phyloP scores from a whole-genome alignment of 73 alveolate species.

The Symbiodinium pilosum region DNA sequence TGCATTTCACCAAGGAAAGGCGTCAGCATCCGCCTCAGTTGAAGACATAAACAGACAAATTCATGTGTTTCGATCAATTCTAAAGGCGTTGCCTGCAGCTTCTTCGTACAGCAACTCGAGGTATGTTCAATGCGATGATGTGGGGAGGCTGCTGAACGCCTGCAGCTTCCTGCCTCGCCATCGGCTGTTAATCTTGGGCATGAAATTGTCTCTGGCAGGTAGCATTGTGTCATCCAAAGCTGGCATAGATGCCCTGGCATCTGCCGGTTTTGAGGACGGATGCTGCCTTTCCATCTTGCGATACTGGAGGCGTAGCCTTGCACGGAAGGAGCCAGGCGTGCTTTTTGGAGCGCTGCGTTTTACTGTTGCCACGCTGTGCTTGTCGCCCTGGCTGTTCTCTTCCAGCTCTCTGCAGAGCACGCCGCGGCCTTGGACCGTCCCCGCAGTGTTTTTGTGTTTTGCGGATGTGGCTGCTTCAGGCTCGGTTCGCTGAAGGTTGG shows the following conservation, averaged over 20 bases:
- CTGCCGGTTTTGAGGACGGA: constrained; percentile 61
- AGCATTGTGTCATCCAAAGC: constrained; percentile 95
- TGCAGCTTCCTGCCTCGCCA: too few relatives aligned
- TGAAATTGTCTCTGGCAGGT: neutral
- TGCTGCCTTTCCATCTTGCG: neutral
- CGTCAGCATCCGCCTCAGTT: neutral
- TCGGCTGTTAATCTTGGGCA: too few relatives aligned
- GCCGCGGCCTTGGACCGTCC: neutral
- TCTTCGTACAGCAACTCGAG: neutral
- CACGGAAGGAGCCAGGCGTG: constrained; percentile 59
- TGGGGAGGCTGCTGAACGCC: constrained; percentile 56
- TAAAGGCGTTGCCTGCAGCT: too few relatives aligned
- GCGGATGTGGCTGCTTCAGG: too few relatives aligned
- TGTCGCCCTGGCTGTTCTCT: constrained; percentile 86
- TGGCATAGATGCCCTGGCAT: constrained; percentile 84
- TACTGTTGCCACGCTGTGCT: constrained; percentile 72
- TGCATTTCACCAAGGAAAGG: neutral
- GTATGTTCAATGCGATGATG: constrained; percentile 94
- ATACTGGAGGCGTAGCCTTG: neutral
- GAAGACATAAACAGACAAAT: neutral
- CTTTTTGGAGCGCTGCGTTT: constrained; percentile 86
- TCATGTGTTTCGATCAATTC: neutral
- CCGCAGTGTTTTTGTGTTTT: too few relatives aligned
- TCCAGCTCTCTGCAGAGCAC: constrained; percentile 47
- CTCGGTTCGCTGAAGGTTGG: constrained; percentile 75